Evolutionary conservation across 768 basidiomycete species (phyloP).

Genomic region (Mycena alexandri): DNA sequence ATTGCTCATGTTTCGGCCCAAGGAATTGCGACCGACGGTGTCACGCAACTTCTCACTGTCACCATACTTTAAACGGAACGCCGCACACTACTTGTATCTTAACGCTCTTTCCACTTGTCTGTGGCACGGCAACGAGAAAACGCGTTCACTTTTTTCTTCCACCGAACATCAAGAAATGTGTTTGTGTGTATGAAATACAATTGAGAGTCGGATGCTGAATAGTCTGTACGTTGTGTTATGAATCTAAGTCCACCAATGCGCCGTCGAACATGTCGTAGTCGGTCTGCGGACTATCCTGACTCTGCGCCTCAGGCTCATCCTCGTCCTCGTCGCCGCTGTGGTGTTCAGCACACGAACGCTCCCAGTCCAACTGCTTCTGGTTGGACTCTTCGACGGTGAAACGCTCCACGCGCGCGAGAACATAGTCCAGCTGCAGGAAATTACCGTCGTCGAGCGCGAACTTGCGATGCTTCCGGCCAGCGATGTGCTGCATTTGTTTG

Average conservation of each 20-base stretch:
- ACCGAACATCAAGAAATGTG: not conserved
- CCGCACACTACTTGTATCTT: too few species aligned
- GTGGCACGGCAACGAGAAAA: not conserved
- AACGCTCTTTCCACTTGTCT: not conserved
- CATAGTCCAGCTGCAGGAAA: slow-evolving; percentile 81
- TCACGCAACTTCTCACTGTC: slow-evolving; percentile 67
- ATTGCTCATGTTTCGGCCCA: slow-evolving; percentile 11
- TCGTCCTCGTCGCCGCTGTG: slow-evolving; percentile 29
- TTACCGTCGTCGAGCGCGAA: slow-evolving; percentile 85
- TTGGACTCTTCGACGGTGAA: slow-evolving; percentile 52
- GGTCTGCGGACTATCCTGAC: slow-evolving; percentile 8
- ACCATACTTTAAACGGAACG: slow-evolving; percentile 49
- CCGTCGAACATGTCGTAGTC: slow-evolving; percentile 27
- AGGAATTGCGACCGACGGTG: slow-evolving; percentile 74
- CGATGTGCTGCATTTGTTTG: slow-evolving; percentile 70
- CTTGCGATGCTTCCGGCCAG: slow-evolving; percentile 79
- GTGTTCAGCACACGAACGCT: slow-evolving; percentile 31
- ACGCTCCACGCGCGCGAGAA: slow-evolving; percentile 73
- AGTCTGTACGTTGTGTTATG: slow-evolving; percentile 12
- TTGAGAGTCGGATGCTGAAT: slow-evolving; percentile 3
- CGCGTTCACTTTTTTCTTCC: not conserved
- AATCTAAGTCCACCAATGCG: slow-evolving; percentile 36
- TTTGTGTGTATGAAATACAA: slow-evolving; percentile 19
- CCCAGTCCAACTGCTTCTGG: slow-evolving; percentile 42
- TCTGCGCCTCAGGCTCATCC: slow-evolving; percentile 8